Base-by-base conservation (phyloP, 352 stramenopile species). In the Phytophthora macrochlamydospora region DNA sequence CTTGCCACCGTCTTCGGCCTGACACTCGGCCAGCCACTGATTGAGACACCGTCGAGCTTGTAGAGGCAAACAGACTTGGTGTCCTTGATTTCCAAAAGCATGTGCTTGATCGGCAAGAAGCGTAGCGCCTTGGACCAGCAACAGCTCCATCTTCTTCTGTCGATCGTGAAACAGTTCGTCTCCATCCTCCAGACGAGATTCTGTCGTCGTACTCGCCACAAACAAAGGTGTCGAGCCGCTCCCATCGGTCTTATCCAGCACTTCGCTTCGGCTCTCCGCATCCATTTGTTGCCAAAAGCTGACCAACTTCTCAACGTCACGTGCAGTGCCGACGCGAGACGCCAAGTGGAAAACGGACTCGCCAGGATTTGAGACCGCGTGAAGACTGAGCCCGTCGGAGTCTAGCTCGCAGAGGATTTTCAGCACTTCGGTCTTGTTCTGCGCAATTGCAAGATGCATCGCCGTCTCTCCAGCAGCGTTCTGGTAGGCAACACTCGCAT, bases 261-360 rank as follows among this genome's bases (percentile, higher is more conserved):
- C 31, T 11, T 52, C 18, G 3, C 3, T 2, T 30, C 48, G n/a
- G 11, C 48, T 44, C 2, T 52, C 40, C 42, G 2, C 31, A 53
- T 5, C 35, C 8, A 46, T 0, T 32, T 49, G 44, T 4, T 35
- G 30, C 4, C 18, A 12, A 55, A 63, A 59, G 3, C 58, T 7
- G 28, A 69, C n/a, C 12, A 73, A 35, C 44, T 66, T 28, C 28
- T 42, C 44, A 31, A 62, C 11, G 30, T 68, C 61, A 8, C 9
- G 11, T 28, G 30, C 29, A 8, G 51, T 37, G 13, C 12, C 61
- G 7, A 55, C 31, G 5, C 53, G 52, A 48, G 54, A 37, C 1
- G 61, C 61, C 32, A 59, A 62, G 33, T 69, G 61, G 14, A 69
- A 55, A 6, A 31, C 49, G 5, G 38, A 63, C 18, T 69, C 53